These are phyloP conservation scores for Rasamsonia emersonii DNA, from an alignment of 2,329 filamentous ascomycete genomes.

Conservation along the genomic window DNA sequence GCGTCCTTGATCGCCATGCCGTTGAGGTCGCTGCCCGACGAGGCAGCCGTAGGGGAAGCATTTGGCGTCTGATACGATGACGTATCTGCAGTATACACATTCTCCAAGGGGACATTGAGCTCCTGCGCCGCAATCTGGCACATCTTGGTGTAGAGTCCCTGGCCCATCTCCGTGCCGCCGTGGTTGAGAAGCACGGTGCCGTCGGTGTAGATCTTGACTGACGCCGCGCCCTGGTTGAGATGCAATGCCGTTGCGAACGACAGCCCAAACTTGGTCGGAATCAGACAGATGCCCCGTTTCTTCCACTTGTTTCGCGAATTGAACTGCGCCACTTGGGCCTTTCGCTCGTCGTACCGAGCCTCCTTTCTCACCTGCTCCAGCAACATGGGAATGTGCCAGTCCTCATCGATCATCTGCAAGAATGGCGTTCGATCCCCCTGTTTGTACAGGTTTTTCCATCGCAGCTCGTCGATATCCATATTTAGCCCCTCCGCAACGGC, in stretches of 20 bases:
- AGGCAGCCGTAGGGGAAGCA: constrained; percentile 84
- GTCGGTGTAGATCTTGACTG: constrained; percentile 97
- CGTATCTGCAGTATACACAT: constrained; percentile 87
- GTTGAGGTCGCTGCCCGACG: constrained; percentile 88
- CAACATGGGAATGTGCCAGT: constrained; percentile 49
- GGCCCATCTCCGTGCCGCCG: constrained; percentile 96
- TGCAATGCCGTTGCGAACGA: constrained; percentile 85
- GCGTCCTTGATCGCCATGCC: constrained; percentile 93
- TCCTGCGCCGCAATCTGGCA: constrained; percentile 90
- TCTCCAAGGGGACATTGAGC: constrained; percentile 68
- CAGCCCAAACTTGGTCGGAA: constrained; percentile 97
- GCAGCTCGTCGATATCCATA: constrained; percentile 72
- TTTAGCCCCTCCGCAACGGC: constrained; percentile 81
- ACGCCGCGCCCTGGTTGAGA: constrained; percentile 88
- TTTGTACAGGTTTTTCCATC: constrained; percentile 84
- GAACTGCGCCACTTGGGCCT: constrained; percentile 64
- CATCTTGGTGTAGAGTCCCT: constrained; percentile 96
- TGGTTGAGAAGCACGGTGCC: constrained; percentile 88
- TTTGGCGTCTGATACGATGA: constrained; percentile 95
- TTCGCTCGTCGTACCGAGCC: constrained; percentile 40
- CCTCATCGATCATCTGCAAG: constrained; percentile 77
- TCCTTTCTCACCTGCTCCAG: constrained; percentile 14
- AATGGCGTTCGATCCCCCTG: constrained; percentile 74
- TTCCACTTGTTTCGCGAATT: constrained; percentile 88
- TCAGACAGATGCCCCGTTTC: constrained; percentile 75